Base-by-base conservation (phyloP, 2,329 filamentous ascomycete species). In the Talaromyces piceae region DNA sequence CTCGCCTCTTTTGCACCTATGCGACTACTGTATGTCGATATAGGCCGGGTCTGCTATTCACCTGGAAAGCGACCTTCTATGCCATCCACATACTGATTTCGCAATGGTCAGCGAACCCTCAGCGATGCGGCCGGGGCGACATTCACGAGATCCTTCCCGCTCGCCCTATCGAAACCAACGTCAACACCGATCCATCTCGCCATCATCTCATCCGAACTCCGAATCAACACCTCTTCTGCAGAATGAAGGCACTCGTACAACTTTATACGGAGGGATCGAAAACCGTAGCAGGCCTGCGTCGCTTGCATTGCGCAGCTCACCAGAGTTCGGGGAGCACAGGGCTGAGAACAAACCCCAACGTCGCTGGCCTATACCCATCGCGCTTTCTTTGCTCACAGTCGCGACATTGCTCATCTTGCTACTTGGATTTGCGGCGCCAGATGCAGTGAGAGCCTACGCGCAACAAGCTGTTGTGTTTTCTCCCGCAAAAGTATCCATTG, bases 401-500 rank as follows among this genome's bases (percentile, higher is more conserved):
- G 61, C 83, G 5, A 75, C 85, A 5, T 60, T 91, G 20, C 66
- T 77, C 25, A 88, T 95, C 59, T 83, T 96, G 53, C 70, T 86
- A 13, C 73, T 91, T 51, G 88, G 84, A 13, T 95, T 95, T 70
- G 79, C 95, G 49, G 81, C 86, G 0, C 91, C 91, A 2, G 83
- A 86, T 13, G 81, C 85, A 6, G 81, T 95, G 9, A 83, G 95
- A 68, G 80, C 88, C 64, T 98, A 98, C 68, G 88, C 87, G 45
- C 86, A 91, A 69, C 78, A 91, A 67, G 88, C 91, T 3, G 78
- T 85, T 22, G 82, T 91, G 16, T 80, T 98, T 58, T 82, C 91
- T 63, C 88, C 93, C 2, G 90, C 86, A 5, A 87, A 84, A 58
- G 71, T 98, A 18, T 89, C 90, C 1, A 83, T 98, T 54, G 87